A percentile compares a stretch with the other conserved stretches of the same genome.
phyloP scores from a whole-genome alignment of 306 rosid species.

The Acmispon strigosus region DNA sequence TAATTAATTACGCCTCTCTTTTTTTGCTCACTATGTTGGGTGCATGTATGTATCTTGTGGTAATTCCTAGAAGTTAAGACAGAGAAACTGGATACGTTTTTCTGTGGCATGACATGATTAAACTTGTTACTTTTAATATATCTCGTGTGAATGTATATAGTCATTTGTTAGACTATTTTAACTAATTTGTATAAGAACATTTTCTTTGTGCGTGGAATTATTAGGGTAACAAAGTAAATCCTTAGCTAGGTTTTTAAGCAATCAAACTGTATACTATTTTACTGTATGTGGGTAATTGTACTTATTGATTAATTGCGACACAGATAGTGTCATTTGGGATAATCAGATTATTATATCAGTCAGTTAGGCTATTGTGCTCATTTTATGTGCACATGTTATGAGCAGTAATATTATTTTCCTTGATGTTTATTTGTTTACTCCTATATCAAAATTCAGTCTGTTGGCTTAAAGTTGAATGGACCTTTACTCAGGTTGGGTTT shows the following conservation, averaged over 20 bases:
- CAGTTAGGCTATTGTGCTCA: too few relatives aligned
- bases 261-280: neutral
- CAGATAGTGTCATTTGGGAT: too few relatives aligned
- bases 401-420: neutral
- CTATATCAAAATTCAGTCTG: neutral
- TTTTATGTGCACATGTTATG: neutral
- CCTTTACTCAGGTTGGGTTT: neutral
- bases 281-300: too few relatives aligned
- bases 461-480: neutral
- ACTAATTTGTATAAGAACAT: neutral
- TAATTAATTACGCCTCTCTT: neutral
- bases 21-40: neutral
- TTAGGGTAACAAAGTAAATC: neutral
- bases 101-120: slow-evolving; percentile 7
- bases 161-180: neutral
- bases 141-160: neutral
- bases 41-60: slow-evolving; percentile 3
- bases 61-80: neutral
- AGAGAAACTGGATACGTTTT: neutral
- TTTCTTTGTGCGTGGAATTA: neutral
- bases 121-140: neutral
- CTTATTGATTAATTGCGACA: too few relatives aligned
- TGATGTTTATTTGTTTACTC: neutral
- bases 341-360: too few relatives aligned
- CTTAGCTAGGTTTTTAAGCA: neutral